A percentile compares a stretch with the other conserved stretches of the same genome.
Evolutionary conservation across 495 filamentous ascomycete genomes (phyloP).

Genomic region (Diplogelasinospora grovesii): DNA sequence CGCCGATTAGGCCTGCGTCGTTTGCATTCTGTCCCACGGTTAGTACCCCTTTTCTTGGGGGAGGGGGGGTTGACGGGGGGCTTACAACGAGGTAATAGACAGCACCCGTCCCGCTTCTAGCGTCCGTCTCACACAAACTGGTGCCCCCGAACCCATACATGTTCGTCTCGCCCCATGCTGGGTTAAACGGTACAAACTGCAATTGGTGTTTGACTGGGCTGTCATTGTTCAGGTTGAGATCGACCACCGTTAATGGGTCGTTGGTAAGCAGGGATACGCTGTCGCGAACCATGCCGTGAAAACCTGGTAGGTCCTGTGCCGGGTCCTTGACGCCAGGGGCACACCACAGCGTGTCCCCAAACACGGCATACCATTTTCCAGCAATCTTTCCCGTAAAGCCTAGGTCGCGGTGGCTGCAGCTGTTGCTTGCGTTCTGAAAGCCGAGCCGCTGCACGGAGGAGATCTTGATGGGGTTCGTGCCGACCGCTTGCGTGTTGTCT

Average conservation of each 20-base stretch:
- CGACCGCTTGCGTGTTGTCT: constrained; percentile 30
- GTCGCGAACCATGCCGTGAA: constrained; percentile 34
- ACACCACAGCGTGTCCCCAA: constrained; percentile 33
- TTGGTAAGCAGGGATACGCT: constrained; percentile 23
- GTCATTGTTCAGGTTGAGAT: constrained; percentile 26
- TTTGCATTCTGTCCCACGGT: constrained; percentile 22
- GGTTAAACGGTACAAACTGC: constrained; percentile 29
- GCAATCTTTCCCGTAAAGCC: constrained; percentile 32
- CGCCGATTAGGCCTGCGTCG: constrained; percentile 22
- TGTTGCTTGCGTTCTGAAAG: constrained; percentile 29
- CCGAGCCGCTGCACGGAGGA: constrained; percentile 22
- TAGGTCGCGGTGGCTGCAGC: constrained; percentile 33
- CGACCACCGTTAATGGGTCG: constrained; percentile 24
- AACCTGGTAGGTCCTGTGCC: constrained; percentile 15
- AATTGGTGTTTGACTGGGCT: constrained; percentile 22
- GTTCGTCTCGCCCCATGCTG: constrained; percentile 26
- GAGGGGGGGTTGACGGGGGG: background rate
- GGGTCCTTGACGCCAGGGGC: constrained; percentile 22
- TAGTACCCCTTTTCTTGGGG: background rate
- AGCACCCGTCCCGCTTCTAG: constrained; percentile 9
- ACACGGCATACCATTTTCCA: constrained; percentile 33
- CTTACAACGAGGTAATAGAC: constrained; percentile 24
- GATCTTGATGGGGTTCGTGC: constrained; percentile 22
- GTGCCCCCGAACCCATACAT: constrained; percentile 30
- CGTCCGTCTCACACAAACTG: constrained; percentile 26